phyloP scores from a whole-genome alignment of 164 flowering plant species.

The Nymphaea colorata region DNA sequence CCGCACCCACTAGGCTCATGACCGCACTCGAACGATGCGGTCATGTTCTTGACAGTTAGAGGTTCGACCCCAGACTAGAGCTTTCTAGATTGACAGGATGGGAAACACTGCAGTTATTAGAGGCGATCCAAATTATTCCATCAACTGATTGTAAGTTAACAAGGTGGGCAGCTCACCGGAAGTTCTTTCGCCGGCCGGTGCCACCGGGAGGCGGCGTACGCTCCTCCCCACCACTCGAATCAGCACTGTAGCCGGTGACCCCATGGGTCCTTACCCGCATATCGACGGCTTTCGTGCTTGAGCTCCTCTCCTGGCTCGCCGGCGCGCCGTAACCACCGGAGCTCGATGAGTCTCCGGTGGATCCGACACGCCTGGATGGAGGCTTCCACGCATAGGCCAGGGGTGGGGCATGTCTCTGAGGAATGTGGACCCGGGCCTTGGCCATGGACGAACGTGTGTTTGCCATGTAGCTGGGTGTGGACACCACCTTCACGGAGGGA shows the following conservation, averaged over 20 bases:
- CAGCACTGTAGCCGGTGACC: slow-evolving; percentile 31
- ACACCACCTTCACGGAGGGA: slow-evolving; percentile 10
- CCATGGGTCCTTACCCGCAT: slow-evolving; percentile 9
- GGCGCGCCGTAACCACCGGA: slow-evolving; percentile 35
- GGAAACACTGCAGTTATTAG: no score
- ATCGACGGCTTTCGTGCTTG: slow-evolving; percentile 28
- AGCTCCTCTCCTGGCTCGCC: slow-evolving; percentile 38
- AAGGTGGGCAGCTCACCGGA: not conserved
- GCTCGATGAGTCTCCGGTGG: slow-evolving; percentile 46
- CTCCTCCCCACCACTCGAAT: slow-evolving; percentile 23
- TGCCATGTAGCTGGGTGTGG: slow-evolving; percentile 83
- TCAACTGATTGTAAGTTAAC: no score
- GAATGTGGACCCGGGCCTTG: slow-evolving; percentile 34
- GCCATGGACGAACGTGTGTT: slow-evolving; percentile 85
- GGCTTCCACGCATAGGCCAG: slow-evolving; percentile 41
- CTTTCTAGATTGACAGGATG: no score
- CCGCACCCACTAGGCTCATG: no score
- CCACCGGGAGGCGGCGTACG: slow-evolving; percentile 20
- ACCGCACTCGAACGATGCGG: no score
- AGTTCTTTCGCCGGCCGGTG: slow-evolving; percentile 31
- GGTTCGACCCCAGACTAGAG: no score
- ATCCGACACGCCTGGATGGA: slow-evolving; percentile 28
- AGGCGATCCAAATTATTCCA: no score
- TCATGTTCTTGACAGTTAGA: no score
- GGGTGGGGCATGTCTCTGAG: slow-evolving; percentile 17